These are phyloP conservation scores for Ophiostoma piceae DNA, from an alignment of 2,329 filamentous ascomycete species.

Conservation along the genomic window DNA sequence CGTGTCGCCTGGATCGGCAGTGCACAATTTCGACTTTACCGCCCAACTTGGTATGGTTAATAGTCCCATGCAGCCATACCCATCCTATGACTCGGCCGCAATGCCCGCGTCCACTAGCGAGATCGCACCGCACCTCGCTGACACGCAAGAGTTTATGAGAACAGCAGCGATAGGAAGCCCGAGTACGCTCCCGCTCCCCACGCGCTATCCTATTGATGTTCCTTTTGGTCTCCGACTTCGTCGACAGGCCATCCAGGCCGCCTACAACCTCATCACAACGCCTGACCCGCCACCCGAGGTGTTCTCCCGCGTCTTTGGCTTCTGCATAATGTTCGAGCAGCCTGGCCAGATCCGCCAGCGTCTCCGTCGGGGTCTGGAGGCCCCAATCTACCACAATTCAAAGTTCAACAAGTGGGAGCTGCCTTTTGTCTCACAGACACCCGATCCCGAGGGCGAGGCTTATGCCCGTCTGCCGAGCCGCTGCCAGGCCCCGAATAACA, in stretches of 20 bases:
- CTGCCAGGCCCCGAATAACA: constrained; percentile 14
- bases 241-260: constrained; percentile 58
- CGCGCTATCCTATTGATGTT: constrained; percentile 44
- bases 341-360: constrained; percentile 44
- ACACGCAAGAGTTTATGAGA: constrained; percentile 17
- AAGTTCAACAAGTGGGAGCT: constrained; percentile 44
- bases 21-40: neutral
- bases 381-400: constrained; percentile 49
- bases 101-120: constrained; percentile 17
- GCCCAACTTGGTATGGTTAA: neutral
- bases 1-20: constrained; percentile 22
- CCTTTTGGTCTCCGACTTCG: constrained; percentile 68
- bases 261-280: constrained; percentile 52
- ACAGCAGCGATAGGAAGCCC: constrained; percentile 31
- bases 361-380: constrained; percentile 35
- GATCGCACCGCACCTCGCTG: constrained; percentile 14
- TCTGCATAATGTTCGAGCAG: constrained; percentile 59
- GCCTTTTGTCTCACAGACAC: constrained; percentile 28
- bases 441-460: constrained; percentile 18
- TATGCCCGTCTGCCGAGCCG: neutral
- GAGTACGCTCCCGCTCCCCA: constrained; percentile 40
- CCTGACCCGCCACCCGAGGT: constrained; percentile 44
- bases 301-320: constrained; percentile 60
- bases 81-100: neutral
- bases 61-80: neutral